Base-by-base conservation (phyloP, 176 grass and related monocot species). In the Musa itinerans region DNA sequence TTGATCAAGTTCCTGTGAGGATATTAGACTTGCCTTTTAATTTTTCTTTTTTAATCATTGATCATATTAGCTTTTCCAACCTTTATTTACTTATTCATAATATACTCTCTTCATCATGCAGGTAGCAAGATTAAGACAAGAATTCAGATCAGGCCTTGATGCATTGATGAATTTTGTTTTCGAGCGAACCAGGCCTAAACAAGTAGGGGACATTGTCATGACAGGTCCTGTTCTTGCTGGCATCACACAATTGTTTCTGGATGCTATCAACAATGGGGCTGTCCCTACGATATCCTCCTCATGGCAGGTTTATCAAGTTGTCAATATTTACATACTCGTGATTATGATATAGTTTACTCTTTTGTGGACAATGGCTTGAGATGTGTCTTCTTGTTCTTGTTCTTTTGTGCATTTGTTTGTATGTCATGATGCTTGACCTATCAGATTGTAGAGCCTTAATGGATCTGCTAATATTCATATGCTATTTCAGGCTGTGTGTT, bases 191-290 rank as follows among this genome's bases (percentile, higher is more conserved):
- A 89, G 86, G 68, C 89, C 89, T 74, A 92, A 92, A 63, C 89
- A 86, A 80, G 53, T 92, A 78, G 89, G 86, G 63, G 81, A 78
- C 63, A 92, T 75, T 3, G 56, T 89, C 15, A 89, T 92, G 89
- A 92, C 89, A 57, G 89, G 89, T 62, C 86, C 89, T 16, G 77
- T 92, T 64, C 81, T 92, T 65, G 86, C 86, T 73, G 86, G 86
- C 74, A 58, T 92, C 68, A 82, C 83, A 65, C 86, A 89, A 52
- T 89, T 83, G 29, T 92, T 92, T 72, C 7, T 92, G 78, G 89
- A 92, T 83, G 89, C 86, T 68, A 84, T 92, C 65, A 92, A 92
- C 62, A 92, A 92, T 55, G 89, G 89, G 64, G 89, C 89, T 70
- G 89, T 92, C 11, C 89, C 89, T 65, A 86, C 81, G 15, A 92